These are phyloP conservation scores for Wickerhamiella lipophila DNA, from an alignment of 805 yeast species.

Conservation along the genomic window DNA sequence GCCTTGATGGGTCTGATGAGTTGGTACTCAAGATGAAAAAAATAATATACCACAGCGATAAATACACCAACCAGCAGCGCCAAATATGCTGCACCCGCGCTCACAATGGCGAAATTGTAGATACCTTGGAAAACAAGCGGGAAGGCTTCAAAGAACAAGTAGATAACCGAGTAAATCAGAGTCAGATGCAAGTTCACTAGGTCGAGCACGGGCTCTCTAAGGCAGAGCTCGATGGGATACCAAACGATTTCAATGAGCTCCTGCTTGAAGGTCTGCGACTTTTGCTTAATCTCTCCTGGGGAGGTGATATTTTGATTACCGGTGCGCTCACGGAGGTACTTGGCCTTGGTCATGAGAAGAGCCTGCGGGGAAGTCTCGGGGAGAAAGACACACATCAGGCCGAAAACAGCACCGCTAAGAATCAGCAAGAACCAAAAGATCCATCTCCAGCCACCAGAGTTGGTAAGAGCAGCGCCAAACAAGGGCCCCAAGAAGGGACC, in stretches of 20 bases:
- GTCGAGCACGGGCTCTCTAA: slow-evolving; percentile 45
- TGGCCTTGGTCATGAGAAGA: slow-evolving; percentile 37
- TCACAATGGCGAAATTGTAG: slow-evolving; percentile 37
- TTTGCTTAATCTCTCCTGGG: slow-evolving; percentile 16
- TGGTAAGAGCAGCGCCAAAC: slow-evolving; percentile 40
- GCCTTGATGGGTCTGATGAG: background rate
- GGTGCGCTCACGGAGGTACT: slow-evolving; percentile 37
- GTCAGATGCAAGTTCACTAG: slow-evolving; percentile 42
- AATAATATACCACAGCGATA: slow-evolving; percentile 26
- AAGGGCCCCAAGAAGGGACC: slow-evolving; percentile 49
- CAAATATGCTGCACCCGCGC: slow-evolving; percentile 37
- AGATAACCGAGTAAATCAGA: slow-evolving; percentile 40
- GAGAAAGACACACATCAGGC: slow-evolving; percentile 31
- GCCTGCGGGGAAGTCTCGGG: slow-evolving; percentile 41
- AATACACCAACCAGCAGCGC: slow-evolving; percentile 36
- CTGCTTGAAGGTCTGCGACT: background rate
- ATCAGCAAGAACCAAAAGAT: slow-evolving; percentile 41
- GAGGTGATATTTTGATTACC: slow-evolving; percentile 15
- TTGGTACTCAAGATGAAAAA: slow-evolving; percentile 8
- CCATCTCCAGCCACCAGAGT: slow-evolving; percentile 41
- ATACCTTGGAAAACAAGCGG: slow-evolving; percentile 41
- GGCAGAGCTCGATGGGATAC: slow-evolving; percentile 36
- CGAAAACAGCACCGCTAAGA: slow-evolving; percentile 29
- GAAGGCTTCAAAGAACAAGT: slow-evolving; percentile 49
- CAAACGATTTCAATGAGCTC: slow-evolving; percentile 17